A percentile compares a stretch with the other conserved stretches of the same genome.
phyloP scores from a whole-genome alignment of 768 basidiomycete species.

The Brasilioporus rufonigricans region DNA sequence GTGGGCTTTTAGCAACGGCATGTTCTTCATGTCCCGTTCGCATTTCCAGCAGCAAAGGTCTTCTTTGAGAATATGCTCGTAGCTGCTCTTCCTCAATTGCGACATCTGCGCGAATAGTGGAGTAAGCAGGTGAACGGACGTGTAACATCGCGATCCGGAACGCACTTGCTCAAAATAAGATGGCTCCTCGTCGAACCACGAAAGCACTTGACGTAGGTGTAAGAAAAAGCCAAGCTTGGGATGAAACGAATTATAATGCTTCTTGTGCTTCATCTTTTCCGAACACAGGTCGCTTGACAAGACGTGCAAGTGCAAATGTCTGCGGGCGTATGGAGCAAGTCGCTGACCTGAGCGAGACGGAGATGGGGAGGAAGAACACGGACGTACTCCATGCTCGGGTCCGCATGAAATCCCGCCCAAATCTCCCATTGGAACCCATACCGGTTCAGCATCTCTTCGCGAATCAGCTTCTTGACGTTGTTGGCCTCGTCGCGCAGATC shows the following conservation, averaged over 20 bases:
- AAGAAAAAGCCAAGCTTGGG: constrained; percentile 84
- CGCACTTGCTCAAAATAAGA: constrained; percentile 53
- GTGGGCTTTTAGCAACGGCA: constrained; percentile 74
- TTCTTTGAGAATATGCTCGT: constrained; percentile 67
- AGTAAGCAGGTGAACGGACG: neutral
- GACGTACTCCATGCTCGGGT: constrained; percentile 82
- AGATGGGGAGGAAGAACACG: neutral
- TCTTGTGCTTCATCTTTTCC: constrained; percentile 75
- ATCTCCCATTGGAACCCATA: constrained; percentile 77
- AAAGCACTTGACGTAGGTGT: constrained; percentile 69
- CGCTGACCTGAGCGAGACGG: neutral
- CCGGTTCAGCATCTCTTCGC: constrained; percentile 75
- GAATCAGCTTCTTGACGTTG: constrained; percentile 55
- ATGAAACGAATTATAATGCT: constrained; percentile 90
- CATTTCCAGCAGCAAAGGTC: constrained; percentile 72
- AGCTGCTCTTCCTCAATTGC: constrained; percentile 47
- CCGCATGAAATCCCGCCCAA: constrained; percentile 82
- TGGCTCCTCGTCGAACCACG: constrained; percentile 72
- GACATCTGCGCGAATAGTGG: constrained; percentile 45
- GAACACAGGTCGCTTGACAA: constrained; percentile 76
- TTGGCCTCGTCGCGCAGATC: constrained; percentile 57
- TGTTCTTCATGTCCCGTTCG: constrained; percentile 57
- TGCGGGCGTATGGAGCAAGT: constrained; percentile 24
- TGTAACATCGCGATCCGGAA: constrained; percentile 1
- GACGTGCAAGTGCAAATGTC: constrained; percentile 84